Evolutionary conservation across 2,329 filamentous ascomycete species (phyloP), one percentile per base, ranked within the genome.

Genomic region (Ophiostoma australiae): DNA sequence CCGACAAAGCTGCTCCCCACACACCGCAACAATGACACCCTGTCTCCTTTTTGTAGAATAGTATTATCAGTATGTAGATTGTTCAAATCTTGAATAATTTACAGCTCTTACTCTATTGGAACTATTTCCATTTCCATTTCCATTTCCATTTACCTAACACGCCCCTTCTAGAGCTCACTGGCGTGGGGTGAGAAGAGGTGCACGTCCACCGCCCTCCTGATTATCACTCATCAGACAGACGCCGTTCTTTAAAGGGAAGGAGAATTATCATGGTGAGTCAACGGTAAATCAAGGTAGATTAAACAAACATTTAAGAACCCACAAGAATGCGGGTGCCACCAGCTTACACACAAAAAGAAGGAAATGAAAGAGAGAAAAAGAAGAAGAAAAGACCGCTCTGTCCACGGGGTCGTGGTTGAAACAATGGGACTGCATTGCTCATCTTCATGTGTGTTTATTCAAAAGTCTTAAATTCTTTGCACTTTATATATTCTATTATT

Each of bases 141-240:
- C 39, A 48, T 48, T 48, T 48, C 6, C 44, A n/a, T 48, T 48
- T 48, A 48, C 44, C 6, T n/a, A 48, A 48, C 44, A 58, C 23
- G n/a, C 52, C n/a, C 52, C 52, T 58, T 58, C 52, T 27, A 27
- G 52, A 58, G 52, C n/a, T 58, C 52, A 58, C 17, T 31, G 52
- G 52, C 23, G 52, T 58, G 52, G 52, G 52, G 23, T 58, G n/a
- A 3, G 41, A 5, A 17, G 48, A 23, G 23, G 2, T 31, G 8
- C 52, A 13, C n/a, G 27, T 58, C 52, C 52, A 58, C n/a, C 23
- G 17, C 8, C 44, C 44, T 58, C 52, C 52, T 27, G 10, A 27
- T 58, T 58, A 58, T 58, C 52, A 27, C 52, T 58, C 52, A 58
- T 58, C 52, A 58, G 52, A 58, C 52, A 58, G 52, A 58, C n/a